phyloP scores from a whole-genome alignment of 1,139 yeast genomes.

The Hansenula lynferdii region DNA sequence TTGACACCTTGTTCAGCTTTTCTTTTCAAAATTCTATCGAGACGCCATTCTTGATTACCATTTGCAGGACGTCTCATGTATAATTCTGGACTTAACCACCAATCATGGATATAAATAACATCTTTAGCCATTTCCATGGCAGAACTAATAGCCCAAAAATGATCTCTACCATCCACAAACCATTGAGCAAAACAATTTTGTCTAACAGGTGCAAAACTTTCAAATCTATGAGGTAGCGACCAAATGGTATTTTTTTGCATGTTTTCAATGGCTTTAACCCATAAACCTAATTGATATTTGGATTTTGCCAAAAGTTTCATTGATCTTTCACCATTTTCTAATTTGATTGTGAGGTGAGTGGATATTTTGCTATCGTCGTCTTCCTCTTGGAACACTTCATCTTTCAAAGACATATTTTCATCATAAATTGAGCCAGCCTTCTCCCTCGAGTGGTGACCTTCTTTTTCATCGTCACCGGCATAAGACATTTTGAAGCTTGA shows the following conservation, averaged over 20 bases:
- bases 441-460: conserved; percentile 14
- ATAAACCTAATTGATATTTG: conserved; percentile 60
- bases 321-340: conserved; percentile 77
- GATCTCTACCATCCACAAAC: conserved; percentile 96
- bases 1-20: conserved; percentile 96
- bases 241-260: conserved; percentile 71
- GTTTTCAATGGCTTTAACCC: conserved; percentile 70
- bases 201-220: conserved; percentile 90
- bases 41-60: conserved; percentile 91
- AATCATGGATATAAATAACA: conserved; percentile 91
- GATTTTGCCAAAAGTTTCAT: conserved; percentile 72
- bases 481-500: conserved; percentile 53
- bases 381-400: conserved; percentile 21
- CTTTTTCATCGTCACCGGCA: conserved; percentile 36
- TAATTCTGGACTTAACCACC: conserved; percentile 98
- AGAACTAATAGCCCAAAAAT: conserved; percentile 92
- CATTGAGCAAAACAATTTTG: conserved; percentile 86
- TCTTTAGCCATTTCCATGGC: conserved; percentile 94
- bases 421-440: conserved; percentile 26
- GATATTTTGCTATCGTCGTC: conserved; percentile 25
- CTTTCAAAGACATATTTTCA: conserved; percentile 22
- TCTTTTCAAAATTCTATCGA: conserved; percentile 81
- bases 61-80: conserved; percentile 92
- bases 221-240: conserved; percentile 72
- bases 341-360: conserved; percentile 50